Evolutionary conservation across 2,329 filamentous ascomycete species (phyloP).

Genomic region (Penicillium aurantiogriseum): DNA sequence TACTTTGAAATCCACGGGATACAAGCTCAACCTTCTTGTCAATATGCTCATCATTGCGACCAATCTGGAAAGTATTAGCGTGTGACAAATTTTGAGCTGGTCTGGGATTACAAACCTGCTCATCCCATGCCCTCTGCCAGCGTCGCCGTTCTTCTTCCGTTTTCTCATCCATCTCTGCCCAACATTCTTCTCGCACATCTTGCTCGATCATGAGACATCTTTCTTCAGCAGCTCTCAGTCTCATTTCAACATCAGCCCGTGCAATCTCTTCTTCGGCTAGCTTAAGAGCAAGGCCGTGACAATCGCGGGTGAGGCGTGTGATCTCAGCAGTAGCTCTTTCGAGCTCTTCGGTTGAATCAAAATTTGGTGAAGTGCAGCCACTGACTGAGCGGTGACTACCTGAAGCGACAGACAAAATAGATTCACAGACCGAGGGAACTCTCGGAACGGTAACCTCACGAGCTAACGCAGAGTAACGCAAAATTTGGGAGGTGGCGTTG

Average conservation of each 20-base stretch:
- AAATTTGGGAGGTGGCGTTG: conserved; percentile 93
- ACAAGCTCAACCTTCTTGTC: conserved; percentile 82
- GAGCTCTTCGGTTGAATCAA: conserved; percentile 62
- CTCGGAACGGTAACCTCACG: conserved; percentile 90
- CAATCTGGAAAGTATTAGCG: conserved; percentile 43
- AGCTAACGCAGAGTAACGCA: conserved; percentile 89
- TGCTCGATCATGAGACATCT: conserved; percentile 74
- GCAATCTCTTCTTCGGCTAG: conserved; percentile 69
- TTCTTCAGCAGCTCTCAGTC: conserved; percentile 63
- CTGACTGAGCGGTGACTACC: conserved; percentile 35
- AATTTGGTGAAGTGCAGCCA: conserved; percentile 46
- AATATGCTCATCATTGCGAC: conserved; percentile 77
- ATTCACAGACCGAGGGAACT: conserved; percentile 76
- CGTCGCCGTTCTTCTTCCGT: conserved; percentile 71
- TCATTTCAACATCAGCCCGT: conserved; percentile 69
- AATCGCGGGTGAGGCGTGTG: conserved; percentile 71
- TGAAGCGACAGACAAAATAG: conserved; percentile 52
- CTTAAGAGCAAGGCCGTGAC: conserved; percentile 69
- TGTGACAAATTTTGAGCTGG: neutral
- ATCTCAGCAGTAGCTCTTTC: conserved; percentile 81
- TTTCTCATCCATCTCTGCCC: conserved; percentile 76
- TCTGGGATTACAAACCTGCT: conserved; percentile 55
- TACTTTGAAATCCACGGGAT: conserved; percentile 54
- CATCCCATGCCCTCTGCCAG: conserved; percentile 77
- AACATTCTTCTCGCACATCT: conserved; percentile 84